Conservation (phyloP, 371 early-diverging fungal species). For the Circinella umbellata region DNA sequence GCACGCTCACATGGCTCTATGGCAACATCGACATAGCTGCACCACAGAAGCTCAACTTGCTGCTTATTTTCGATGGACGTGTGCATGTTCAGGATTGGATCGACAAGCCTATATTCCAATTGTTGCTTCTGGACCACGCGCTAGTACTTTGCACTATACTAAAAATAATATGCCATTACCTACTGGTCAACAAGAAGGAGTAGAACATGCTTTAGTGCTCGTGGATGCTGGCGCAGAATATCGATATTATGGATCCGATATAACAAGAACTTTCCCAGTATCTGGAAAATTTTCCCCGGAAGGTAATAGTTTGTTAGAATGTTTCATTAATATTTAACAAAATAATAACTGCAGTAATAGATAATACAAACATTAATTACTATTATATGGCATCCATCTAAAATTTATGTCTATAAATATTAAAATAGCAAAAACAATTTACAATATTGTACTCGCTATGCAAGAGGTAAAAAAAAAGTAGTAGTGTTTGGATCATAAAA, state of each 20-base stretch:
- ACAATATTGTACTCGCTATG: constrained; percentile 83
- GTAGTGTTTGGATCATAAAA: constrained; percentile 28
- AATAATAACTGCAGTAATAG: too few species aligned
- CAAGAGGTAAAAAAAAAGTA: constrained; percentile 63
- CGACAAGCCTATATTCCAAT: constrained; percentile 63
- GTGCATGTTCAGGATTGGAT: constrained; percentile 50
- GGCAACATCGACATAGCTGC: constrained; percentile 25
- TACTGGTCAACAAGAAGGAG: constrained; percentile 12
- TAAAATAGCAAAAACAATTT: constrained; percentile 63
- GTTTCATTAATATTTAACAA: too few species aligned
- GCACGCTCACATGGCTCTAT: constrained; percentile 45
- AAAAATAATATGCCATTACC: constrained; percentile 51
- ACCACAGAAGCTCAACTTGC: constrained; percentile 59
- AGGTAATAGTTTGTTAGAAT: constrained; percentile 18
- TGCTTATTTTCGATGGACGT: constrained; percentile 61
- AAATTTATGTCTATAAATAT: too few species aligned
- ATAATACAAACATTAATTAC: too few species aligned
- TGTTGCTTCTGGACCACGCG: constrained; percentile 61
- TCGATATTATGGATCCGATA: constrained; percentile 85
- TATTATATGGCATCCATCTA: too few species aligned
- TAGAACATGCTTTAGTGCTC: constrained; percentile 61
- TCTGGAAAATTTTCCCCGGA: constrained; percentile 76
- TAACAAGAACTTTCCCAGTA: constrained; percentile 89
- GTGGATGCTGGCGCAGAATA: constrained; percentile 90
- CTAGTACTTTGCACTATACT: constrained; percentile 64